phyloP scores from a whole-genome alignment of 2,329 filamentous ascomycete genomes.

The Clonostachys rosea region DNA sequence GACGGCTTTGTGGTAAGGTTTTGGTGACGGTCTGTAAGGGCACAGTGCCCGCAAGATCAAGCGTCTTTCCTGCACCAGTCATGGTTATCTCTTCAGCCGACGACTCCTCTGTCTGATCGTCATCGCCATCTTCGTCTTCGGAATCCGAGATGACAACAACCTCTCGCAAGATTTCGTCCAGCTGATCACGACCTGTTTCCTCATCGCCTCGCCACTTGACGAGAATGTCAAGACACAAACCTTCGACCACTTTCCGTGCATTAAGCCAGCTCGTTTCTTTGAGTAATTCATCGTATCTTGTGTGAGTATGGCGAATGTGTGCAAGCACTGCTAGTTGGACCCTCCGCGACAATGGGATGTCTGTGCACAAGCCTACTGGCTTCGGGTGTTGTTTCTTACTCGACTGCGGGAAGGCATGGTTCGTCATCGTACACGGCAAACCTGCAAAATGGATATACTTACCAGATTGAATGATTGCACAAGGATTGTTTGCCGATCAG shows the following conservation, averaged over 20 bases:
- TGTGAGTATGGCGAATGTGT: conserved; percentile 64
- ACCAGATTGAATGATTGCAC: conserved; percentile 60
- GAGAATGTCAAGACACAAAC: conserved; percentile 57
- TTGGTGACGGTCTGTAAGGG: not conserved
- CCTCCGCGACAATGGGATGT: conserved; percentile 54
- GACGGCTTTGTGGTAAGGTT: not conserved
- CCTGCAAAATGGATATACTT: not conserved
- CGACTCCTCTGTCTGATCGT: conserved; percentile 19
- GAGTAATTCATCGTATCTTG: conserved; percentile 58
- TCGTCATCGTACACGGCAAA: not conserved
- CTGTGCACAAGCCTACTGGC: conserved; percentile 51
- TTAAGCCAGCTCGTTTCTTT: conserved; percentile 53
- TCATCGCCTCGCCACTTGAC: conserved; percentile 71
- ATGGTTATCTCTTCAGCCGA: conserved; percentile 12
- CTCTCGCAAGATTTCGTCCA: conserved; percentile 63
- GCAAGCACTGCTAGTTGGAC: conserved; percentile 63
- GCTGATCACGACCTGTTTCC: conserved; percentile 62
- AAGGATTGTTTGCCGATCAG: conserved; percentile 58
- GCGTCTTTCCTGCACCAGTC: conserved; percentile 8
- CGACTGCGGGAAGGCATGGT: not conserved
- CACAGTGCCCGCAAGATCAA: not conserved
- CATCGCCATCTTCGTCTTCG: conserved; percentile 36
- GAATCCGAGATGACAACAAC: conserved; percentile 63
- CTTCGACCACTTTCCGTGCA: conserved; percentile 56
- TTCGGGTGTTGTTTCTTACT: conserved; percentile 24